Conservation (phyloP, 495 filamentous ascomycete species). For the Friedmanniomyces endolithicus region DNA sequence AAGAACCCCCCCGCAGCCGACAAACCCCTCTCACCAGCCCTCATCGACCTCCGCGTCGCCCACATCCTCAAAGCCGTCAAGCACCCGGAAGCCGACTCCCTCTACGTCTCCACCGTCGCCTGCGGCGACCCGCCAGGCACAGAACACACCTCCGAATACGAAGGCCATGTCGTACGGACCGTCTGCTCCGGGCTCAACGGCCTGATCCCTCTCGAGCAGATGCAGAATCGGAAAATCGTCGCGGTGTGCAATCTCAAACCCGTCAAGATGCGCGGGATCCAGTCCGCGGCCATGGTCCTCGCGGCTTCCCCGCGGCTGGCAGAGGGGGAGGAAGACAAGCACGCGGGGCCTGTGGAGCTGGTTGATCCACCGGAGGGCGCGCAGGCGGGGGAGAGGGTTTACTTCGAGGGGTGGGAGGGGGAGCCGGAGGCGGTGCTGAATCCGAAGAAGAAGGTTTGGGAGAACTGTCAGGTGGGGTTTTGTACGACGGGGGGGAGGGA, state of each 20-base stretch:
- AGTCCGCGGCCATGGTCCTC: constrained; percentile 89
- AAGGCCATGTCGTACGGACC: constrained; percentile 78
- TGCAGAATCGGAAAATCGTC: constrained; percentile 91
- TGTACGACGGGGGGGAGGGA: constrained; percentile 66
- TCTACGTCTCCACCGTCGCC: constrained; percentile 93
- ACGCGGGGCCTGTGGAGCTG: constrained; percentile 84
- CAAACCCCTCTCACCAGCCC: constrained; percentile 62
- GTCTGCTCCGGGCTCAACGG: constrained; percentile 96
- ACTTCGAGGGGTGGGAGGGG: constrained; percentile 86
- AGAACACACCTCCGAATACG: constrained; percentile 76
- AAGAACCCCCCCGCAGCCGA: constrained; percentile 45
- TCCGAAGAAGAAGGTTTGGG: constrained; percentile 99
- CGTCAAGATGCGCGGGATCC: constrained; percentile 96
- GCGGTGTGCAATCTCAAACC: constrained; percentile 96
- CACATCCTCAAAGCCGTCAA: constrained; percentile 91
- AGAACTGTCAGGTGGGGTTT: constrained; percentile 88
- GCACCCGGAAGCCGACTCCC: constrained; percentile 91
- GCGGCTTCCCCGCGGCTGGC: constrained; percentile 71
- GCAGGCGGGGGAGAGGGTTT: constrained; percentile 71
- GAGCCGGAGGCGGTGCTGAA: constrained; percentile 88
- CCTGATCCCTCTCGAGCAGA: constrained; percentile 78
- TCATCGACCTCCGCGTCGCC: constrained; percentile 90
- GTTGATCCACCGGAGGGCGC: constrained; percentile 73
- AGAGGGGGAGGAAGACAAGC: constrained; percentile 70
- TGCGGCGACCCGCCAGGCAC: constrained; percentile 79